Percentiles rank a stretch among this genome's conserved stretches.
phyloP scores from a whole-genome alignment of 2,329 filamentous ascomycete species.

The Aspergillus transmontanensis region DNA sequence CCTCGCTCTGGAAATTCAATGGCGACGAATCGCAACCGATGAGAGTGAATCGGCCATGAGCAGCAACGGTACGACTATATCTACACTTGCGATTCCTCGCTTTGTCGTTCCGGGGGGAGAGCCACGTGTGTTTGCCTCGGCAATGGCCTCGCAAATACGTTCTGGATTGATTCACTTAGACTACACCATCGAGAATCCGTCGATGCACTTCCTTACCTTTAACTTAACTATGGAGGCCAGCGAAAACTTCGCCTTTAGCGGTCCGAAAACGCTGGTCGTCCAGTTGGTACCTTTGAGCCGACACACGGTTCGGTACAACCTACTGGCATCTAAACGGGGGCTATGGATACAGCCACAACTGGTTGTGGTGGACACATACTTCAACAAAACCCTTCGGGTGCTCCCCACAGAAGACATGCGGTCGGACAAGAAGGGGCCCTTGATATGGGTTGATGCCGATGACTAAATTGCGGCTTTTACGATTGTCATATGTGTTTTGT shows the following conservation, averaged over 20 bases:
- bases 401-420: constrained; percentile 73
- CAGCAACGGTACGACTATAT: constrained; percentile 58
- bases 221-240: constrained; percentile 88
- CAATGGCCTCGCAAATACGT: constrained; percentile 36
- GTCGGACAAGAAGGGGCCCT: constrained; percentile 55
- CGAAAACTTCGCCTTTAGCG: constrained; percentile 90
- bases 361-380: constrained; percentile 84
- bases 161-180: constrained; percentile 51
- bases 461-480: constrained; percentile 24
- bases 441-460: constrained; percentile 48
- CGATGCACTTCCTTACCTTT: constrained; percentile 92
- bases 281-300: constrained; percentile 83
- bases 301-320: constrained; percentile 69
- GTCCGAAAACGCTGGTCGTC: constrained; percentile 76
- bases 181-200: constrained; percentile 88
- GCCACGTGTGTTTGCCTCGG: constrained; percentile 73
- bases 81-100: constrained; percentile 74
- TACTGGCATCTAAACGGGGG: constrained; percentile 67
- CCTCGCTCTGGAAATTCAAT: constrained; percentile 72
- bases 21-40: constrained; percentile 61
- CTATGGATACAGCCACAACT: constrained; percentile 73
- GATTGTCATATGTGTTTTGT: not conserved
- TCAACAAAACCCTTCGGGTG: constrained; percentile 84
- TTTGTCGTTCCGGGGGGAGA: constrained; percentile 81
- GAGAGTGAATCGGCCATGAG: constrained; percentile 27